Base-by-base conservation (phyloP, 805 yeast species). In the Hemisphaericaspora nanyangensis region DNA sequence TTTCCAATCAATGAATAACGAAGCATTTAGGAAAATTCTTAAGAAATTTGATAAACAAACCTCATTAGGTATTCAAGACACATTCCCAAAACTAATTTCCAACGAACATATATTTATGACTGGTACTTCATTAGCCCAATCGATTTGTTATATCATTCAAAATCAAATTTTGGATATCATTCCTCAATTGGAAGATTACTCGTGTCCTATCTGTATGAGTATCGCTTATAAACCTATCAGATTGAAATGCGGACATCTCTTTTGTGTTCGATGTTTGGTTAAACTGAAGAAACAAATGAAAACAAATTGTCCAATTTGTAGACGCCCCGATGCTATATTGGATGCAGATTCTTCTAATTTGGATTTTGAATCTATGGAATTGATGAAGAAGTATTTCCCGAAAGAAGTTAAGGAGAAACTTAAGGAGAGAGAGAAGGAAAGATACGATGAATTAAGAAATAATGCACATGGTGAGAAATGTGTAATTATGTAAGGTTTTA, bases 21-120 rank as follows among this genome's bases (percentile, higher is more conserved):
- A 76, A 30, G 91, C 91, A 0, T 70, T 82, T 29, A 61, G 72
- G 13, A 84, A 84, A 56, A 84, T 84, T 44, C 64, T 83, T 52
- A 83, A 84, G 54, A 84, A 84, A 53, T 84, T 85, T 49, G 89
- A 85, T 49, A 84, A 84, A 54, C 82, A 77, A 49, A 84, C 91
- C 0, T 61, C 76, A 6, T 59, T 83, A 20, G 68, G 71, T 22
- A 65, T 80, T 0, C 66, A 73, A 29, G 41, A 58, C 4, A 51
- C 61, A 31, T 74, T 77, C 48, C 81, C 83, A 2, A 56, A 63
- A 30, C 53, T 73, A 42, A 55, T 69, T 31, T 55, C 63, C 11
- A 49, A 60, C 30, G 70, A 68, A 40, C 75, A 72, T 40, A 58
- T 66, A 11, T 68, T 68, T 38, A 61, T 70, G 40, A 61, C 64